Evolutionary conservation across 2,329 filamentous ascomycete species (phyloP).

Genomic region (Cercospora nicotianae): DNA sequence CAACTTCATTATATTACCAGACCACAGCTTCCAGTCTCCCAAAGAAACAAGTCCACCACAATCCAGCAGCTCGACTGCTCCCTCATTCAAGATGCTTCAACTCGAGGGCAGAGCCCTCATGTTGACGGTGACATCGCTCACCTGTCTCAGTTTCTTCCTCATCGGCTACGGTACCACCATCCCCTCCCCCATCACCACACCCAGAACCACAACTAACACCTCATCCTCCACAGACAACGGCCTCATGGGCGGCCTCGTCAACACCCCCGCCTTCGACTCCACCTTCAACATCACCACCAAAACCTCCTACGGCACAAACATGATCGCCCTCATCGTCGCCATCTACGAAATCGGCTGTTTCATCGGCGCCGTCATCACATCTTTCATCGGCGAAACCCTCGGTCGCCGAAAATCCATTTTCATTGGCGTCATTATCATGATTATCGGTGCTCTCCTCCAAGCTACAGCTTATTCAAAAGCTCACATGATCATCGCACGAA

Average conservation of each 20-base stretch:
- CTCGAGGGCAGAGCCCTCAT: slow-evolving; percentile 45
- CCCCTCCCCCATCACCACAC: not conserved
- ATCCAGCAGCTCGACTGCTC: slow-evolving; percentile 3
- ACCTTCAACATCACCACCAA: slow-evolving; percentile 46
- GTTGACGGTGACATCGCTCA: slow-evolving; percentile 47
- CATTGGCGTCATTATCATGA: slow-evolving; percentile 48
- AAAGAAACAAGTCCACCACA: not conserved
- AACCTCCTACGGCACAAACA: slow-evolving; percentile 35
- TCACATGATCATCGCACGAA: slow-evolving; percentile 48
- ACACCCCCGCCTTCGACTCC: slow-evolving; percentile 43
- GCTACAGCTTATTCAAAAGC: slow-evolving; percentile 43
- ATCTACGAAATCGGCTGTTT: slow-evolving; percentile 48
- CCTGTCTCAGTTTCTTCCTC: slow-evolving; percentile 51
- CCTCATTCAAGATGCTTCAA: slow-evolving; percentile 22
- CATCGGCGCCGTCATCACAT: slow-evolving; percentile 43
- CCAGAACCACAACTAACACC: slow-evolving; percentile 11
- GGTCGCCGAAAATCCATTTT: slow-evolving; percentile 49
- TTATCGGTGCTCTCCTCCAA: slow-evolving; percentile 46
- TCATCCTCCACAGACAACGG: slow-evolving; percentile 17
- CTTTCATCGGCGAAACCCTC: slow-evolving; percentile 47
- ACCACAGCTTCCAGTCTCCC: not conserved
- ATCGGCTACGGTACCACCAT: slow-evolving; percentile 43
- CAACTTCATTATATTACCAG: not conserved
- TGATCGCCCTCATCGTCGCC: slow-evolving; percentile 51
- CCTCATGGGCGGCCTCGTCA: slow-evolving; percentile 39